Evolutionary conservation across 345 rosid species (phyloP).

Genomic region (Lepidium aucheri): DNA sequence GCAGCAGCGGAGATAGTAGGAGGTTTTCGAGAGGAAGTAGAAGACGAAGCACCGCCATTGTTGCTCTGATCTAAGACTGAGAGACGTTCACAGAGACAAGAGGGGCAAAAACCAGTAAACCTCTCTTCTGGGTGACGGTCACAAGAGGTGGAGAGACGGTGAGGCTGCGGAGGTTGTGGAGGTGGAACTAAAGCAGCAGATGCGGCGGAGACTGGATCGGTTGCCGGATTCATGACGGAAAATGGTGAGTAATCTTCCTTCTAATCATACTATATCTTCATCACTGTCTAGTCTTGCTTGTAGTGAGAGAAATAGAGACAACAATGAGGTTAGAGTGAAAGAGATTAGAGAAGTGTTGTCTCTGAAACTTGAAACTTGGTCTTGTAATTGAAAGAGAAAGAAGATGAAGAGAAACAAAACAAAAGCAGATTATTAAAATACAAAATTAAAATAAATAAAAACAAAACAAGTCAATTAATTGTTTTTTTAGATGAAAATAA

Average conservation of each 20-base stretch:
- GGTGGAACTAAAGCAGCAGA: constrained; percentile 29
- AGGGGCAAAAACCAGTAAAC: constrained; percentile 91
- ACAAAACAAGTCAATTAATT: no score
- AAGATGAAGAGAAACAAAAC: constrained; percentile 19
- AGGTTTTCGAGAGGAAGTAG: constrained; percentile 42
- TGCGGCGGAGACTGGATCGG: constrained; percentile 42
- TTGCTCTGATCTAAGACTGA: constrained; percentile 57
- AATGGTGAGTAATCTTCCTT: constrained; percentile 32
- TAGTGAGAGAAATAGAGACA: constrained; percentile 8
- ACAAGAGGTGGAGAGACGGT: constrained; percentile 85
- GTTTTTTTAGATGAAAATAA: no score
- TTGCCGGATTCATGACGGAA: constrained; percentile 73
- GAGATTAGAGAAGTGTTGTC: constrained; percentile 3
- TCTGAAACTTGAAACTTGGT: constrained; percentile 25
- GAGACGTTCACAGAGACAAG: constrained; percentile 99
- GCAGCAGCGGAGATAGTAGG: constrained; percentile 49
- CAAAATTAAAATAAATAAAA: no score
- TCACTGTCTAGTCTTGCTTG: constrained; percentile 9
- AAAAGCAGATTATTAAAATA: not conserved
- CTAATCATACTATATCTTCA: constrained; percentile 48
- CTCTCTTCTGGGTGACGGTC: constrained; percentile 85
- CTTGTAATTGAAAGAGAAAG: constrained; percentile 40
- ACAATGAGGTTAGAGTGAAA: not conserved
- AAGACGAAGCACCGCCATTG: constrained; percentile 34
- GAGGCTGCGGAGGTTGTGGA: constrained; percentile 57